Base-by-base conservation (phyloP, 495 filamentous ascomycete species). In the Podospora fimiseda region DNA sequence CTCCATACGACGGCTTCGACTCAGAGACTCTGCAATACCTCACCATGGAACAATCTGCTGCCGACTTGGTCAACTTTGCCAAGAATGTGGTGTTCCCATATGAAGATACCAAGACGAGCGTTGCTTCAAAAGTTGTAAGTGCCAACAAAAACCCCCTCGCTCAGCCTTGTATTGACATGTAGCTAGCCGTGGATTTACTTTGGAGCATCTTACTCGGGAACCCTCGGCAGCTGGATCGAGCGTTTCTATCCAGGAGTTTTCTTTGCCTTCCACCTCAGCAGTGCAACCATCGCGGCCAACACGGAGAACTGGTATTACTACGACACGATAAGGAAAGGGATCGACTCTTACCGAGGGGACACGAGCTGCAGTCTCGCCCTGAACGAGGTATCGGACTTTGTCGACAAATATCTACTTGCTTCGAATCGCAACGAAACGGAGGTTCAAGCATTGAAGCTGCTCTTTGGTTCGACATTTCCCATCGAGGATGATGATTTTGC, bases 301-400 rank as follows among this genome's bases (percentile, higher is more conserved):
- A 69, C 73, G 8, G 72, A 85, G 53, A 85, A 79, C 63, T 86
- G 81, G 80, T 78, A 78, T 65, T 87, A 85, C 57, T 86, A 84
- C 63, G 67, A 72, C 6, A 81, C 82, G 14, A 70, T 85, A 38
- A 70, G 77, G 41, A 66, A 81, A 47, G 80, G 79, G 0, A 83
- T 85, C 43, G 53, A 59, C 20, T 13, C 46, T 0, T 50, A 67
- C 70, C 81, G 3, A 55, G 70, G 57, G 2, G 46, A 56, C 39
- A 61, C 55, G 23, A 82, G 83, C 66, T 87, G 84, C 68, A 80
- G 73, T 55, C 61, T 56, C 9, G 83, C 85, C 45, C 57, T 86
- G 20, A 64, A 61, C 36, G 63, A 67, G 21, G 79, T 86, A 1
- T 67, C 81, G 36, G 67, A 80, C 13, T 72, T 83, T 51, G 70